phyloP scores from a whole-genome alignment of 1,284 basidiomycete species.

The Rhodotorula mucilaginosa region DNA sequence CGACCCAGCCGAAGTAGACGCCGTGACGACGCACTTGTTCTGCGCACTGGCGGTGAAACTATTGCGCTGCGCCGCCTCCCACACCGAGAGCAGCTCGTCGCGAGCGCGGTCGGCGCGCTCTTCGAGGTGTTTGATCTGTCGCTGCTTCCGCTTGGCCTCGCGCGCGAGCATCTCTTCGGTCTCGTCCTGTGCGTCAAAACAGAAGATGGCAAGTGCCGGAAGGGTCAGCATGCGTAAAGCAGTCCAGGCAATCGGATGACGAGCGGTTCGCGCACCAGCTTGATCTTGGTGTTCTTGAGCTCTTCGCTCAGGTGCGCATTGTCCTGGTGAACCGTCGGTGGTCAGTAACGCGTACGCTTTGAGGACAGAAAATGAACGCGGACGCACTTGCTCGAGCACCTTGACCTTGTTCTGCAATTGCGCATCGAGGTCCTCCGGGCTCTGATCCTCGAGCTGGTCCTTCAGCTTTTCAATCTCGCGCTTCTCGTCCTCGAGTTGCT shows the following conservation, averaged over 20 bases:
- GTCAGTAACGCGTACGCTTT: background rate
- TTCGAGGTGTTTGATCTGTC: conserved; percentile 6
- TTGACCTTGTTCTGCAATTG: background rate
- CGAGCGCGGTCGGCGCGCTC: conserved; percentile 6
- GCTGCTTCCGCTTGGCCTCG: background rate
- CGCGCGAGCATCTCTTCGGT: background rate
- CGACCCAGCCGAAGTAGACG: too few relatives aligned
- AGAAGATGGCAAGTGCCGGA: background rate
- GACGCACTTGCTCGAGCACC: conserved; percentile 2
- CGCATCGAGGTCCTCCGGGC: background rate
- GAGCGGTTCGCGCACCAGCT: background rate
- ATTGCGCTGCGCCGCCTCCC: background rate
- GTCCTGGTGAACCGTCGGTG: background rate
- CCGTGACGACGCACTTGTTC: background rate
- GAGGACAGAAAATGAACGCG: too few relatives aligned
- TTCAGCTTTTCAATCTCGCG: background rate
- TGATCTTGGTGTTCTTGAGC: background rate
- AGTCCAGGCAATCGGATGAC: too few relatives aligned
- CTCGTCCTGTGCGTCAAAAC: background rate
- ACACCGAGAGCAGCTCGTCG: conserved; percentile 7
- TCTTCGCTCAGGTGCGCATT: too few relatives aligned
- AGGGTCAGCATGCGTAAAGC: too few relatives aligned
- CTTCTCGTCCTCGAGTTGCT: background rate
- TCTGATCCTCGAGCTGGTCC: background rate
- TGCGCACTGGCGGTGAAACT: background rate